Percentiles rank a stretch among this genome's conserved stretches.
Conservation (phyloP, 768 basidiomycete species). For the Termitomyces sp. region DNA sequence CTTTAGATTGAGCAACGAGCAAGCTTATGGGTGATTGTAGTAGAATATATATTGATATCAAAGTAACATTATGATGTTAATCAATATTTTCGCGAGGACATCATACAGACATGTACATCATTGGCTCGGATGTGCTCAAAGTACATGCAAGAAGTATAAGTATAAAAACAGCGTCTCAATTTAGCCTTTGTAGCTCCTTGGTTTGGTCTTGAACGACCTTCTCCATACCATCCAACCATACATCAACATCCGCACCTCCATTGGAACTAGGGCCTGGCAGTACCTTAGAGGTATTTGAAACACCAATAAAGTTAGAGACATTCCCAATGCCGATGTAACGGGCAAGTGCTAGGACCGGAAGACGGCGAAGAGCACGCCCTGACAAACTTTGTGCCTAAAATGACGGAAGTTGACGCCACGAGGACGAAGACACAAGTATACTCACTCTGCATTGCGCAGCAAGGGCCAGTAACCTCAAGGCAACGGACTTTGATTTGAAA, state of each 20-base stretch:
- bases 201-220: constrained; percentile 62
- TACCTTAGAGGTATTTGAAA: not conserved
- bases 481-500: constrained; percentile 50
- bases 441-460: constrained; percentile 78
- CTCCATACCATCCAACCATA: constrained; percentile 87
- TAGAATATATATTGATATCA: not conserved
- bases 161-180: constrained; percentile 10
- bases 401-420: not conserved
- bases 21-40: not conserved
- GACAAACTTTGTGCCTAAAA: constrained; percentile 75
- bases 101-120: not conserved
- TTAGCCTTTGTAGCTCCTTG: constrained; percentile 47
- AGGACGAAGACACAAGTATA: constrained; percentile 7
- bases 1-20: not conserved
- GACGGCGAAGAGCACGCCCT: constrained; percentile 83
- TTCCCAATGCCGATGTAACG: constrained; percentile 66
- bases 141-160: not conserved
- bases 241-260: constrained; percentile 44
- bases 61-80: not conserved
- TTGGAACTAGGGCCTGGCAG: not conserved
- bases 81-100: not conserved
- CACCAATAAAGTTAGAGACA: constrained; percentile 11
- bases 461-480: constrained; percentile 59
- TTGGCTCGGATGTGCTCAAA: not conserved
- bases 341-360: constrained; percentile 94